Base-by-base conservation (phyloP, 148 eudicot species). In the Chenopodium berlandieri region DNA sequence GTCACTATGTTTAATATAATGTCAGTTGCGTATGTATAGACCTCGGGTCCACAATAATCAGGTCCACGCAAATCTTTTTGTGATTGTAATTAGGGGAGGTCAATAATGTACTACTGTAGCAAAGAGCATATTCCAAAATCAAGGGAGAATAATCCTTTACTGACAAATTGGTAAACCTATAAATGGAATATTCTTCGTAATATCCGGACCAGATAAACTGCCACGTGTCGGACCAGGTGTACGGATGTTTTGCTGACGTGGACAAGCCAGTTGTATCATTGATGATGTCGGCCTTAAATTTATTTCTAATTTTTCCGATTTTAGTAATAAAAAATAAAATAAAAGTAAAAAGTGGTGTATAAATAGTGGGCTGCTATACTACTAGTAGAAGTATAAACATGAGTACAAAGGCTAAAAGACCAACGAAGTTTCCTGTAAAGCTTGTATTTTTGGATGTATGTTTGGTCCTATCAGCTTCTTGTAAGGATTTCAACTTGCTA, bases 111-210 rank as follows among this genome's bases (percentile, higher is more conserved):
- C 12, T 5, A 30, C 12, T 2, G 25, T 5, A 30, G 7, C 7
- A 30, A 75, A 81, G 10, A 58, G 84, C 7, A 82, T 82, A 82
- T 82, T 69, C 83, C 68, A 50, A 75, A 52, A 81, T 52, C 12
- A 75, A 81, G 50, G 27, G 27, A 76, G 83, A 50, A 75, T 81
- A 50, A 74, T 75, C 17, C 56, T 31, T 25, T 75, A 22, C 30
- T 31, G 0, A 22, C 30, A 47, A 5, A 67, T 6, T 46, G 16
- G 47, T 7, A 54, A 64, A 20, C 31, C 71, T 66, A 23, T 6
- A 58, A 69, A 9, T 2, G 79, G 58, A 73, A 82, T 70, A 82
- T 82, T 80, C 84, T 23, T 46, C 47, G 58, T 12, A 19, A 69
- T 25, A 76, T 82, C 79, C 72, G 9, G 12, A 27, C 47, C 20